Conservation (phyloP, 495 filamentous ascomycete species). For the Jackrogersella multiformis region DNA sequence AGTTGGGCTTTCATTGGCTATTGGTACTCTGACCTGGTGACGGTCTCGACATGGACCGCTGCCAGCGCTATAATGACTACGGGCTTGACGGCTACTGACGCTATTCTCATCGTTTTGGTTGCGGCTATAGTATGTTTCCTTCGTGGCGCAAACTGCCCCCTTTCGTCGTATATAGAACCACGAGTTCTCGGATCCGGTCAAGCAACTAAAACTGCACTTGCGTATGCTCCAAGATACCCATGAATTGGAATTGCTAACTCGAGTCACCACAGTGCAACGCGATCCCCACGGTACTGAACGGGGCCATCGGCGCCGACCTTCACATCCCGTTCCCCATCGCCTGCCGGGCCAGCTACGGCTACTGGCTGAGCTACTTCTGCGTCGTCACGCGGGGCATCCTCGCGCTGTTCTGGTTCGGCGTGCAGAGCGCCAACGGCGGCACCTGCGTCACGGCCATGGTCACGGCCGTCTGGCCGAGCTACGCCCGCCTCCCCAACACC, state of each 20-base stretch:
- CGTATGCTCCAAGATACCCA: neutral
- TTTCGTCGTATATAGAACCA: neutral
- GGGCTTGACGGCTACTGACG: constrained; percentile 41
- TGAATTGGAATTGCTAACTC: neutral
- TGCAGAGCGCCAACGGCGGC: constrained; percentile 72
- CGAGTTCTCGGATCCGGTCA: neutral
- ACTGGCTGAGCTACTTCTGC: constrained; percentile 72
- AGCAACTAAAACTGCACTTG: neutral
- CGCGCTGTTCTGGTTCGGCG: constrained; percentile 75
- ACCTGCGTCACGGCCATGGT: constrained; percentile 72
- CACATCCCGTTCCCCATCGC: constrained; percentile 74
- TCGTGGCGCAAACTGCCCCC: neutral
- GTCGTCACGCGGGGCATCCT: constrained; percentile 70
- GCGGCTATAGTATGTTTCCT: constrained; percentile 39
- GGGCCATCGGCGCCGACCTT: constrained; percentile 67
- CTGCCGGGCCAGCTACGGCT: constrained; percentile 71
- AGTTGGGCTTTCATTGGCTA: constrained; percentile 45
- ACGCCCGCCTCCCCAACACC: constrained; percentile 58
- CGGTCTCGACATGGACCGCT: constrained; percentile 43
- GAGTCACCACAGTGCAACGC: constrained; percentile 43
- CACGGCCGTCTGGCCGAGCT: constrained; percentile 73
- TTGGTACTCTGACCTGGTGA: constrained; percentile 49
- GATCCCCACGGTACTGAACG: constrained; percentile 69
- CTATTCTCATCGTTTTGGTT: constrained; percentile 39
- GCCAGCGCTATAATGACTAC: constrained; percentile 44